These are phyloP conservation scores for Auriculariales sp. DNA, from an alignment of 768 basidiomycete species.

Conservation along the genomic window DNA sequence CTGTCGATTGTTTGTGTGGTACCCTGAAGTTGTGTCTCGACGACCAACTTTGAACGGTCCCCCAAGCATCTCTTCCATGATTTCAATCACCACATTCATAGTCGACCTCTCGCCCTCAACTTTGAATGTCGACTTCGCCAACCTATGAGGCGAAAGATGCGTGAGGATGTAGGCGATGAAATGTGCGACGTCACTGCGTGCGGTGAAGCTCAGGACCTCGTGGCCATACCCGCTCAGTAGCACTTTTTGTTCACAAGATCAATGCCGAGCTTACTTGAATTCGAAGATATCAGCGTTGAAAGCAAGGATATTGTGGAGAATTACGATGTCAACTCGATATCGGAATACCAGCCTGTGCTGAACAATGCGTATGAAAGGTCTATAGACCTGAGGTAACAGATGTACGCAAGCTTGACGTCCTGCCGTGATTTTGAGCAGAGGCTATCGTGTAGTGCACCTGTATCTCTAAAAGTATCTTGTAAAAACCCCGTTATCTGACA, in stretches of 20 bases:
- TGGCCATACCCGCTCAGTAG: background rate
- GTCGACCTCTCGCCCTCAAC: background rate
- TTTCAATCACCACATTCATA: background rate
- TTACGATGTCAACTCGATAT: too few relatives aligned
- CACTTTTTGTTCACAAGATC: background rate
- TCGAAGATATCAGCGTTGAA: too few relatives aligned
- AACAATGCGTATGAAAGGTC: background rate
- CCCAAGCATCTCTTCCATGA: background rate
- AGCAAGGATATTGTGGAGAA: too few relatives aligned
- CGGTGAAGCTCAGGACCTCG: background rate
- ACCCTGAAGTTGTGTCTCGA: too few relatives aligned
- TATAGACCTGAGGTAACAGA: background rate
- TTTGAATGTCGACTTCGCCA: background rate
- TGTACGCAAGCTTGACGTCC: background rate
- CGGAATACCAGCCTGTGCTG: background rate
- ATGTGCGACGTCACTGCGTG: background rate
- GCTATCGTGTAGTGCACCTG: too few relatives aligned
- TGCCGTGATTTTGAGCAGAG: background rate
- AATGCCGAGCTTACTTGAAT: too few relatives aligned
- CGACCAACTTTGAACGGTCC: background rate
- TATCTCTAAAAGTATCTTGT: too few relatives aligned
- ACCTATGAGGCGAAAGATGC: background rate
- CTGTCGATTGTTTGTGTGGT: too few relatives aligned
- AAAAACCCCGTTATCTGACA: too few relatives aligned
- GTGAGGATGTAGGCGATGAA: background rate